These are phyloP conservation scores for Adansonia digitata DNA, from an alignment of 345 rosid species.

Conservation along the genomic window DNA sequence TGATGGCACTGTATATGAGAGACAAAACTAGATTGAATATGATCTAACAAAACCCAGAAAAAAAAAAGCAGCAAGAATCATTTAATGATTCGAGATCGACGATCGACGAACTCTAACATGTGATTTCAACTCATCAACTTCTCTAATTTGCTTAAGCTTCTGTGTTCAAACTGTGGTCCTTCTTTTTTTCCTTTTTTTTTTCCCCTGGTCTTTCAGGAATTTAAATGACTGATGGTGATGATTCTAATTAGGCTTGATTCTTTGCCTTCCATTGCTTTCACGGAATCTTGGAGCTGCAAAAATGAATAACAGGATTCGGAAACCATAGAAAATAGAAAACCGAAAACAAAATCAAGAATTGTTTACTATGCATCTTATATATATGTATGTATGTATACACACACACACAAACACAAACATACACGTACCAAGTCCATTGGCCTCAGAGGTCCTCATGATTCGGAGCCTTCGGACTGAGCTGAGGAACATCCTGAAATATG, in stretches of 20 bases:
- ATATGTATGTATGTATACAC: too few species aligned
- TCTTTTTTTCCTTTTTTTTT: slow-evolving; percentile 13
- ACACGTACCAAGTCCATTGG: slow-evolving; percentile 77
- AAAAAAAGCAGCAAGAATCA: slow-evolving; percentile 19
- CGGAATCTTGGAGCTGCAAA: slow-evolving; percentile 65
- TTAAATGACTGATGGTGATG: neutral
- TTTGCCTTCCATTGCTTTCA: slow-evolving; percentile 48
- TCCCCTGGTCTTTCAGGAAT: slow-evolving; percentile 12
- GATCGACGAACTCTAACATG: slow-evolving; percentile 21
- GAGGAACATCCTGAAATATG: slow-evolving; percentile 62
- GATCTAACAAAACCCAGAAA: slow-evolving; percentile 29
- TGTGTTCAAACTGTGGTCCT: slow-evolving; percentile 23
- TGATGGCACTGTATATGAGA: slow-evolving; percentile 22
- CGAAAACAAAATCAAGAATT: neutral
- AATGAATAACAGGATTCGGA: slow-evolving; percentile 7
- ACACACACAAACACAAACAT: too few species aligned
- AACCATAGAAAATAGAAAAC: neutral
- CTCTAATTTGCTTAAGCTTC: slow-evolving; percentile 22
- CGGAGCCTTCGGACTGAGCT: slow-evolving; percentile 78
- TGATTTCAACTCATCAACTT: slow-evolving; percentile 17
- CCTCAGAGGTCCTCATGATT: slow-evolving; percentile 82
- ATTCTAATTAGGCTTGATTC: slow-evolving; percentile 47
- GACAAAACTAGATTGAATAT: slow-evolving; percentile 26
- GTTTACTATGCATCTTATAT: neutral
- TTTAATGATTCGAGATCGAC: slow-evolving; percentile 14